Conservation (phyloP, 2,329 filamentous ascomycete species). For the Aspergillus sp. region DNA sequence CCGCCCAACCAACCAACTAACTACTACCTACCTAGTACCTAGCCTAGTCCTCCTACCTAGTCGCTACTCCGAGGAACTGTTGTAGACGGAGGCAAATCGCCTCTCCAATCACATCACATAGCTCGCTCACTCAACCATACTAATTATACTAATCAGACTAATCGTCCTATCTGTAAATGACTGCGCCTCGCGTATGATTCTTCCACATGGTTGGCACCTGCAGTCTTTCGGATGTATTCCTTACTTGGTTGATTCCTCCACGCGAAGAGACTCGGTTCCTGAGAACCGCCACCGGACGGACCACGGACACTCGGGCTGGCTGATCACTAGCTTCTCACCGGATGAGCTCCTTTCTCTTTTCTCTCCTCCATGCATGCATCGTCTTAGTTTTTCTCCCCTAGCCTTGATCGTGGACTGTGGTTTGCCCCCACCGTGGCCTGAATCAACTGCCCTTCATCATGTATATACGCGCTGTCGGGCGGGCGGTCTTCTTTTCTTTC, state of each 20-base stretch:
- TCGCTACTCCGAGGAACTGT: no score
- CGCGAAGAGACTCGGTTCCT: neutral
- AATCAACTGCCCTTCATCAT: neutral
- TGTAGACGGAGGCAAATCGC: no score
- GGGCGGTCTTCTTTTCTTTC: neutral
- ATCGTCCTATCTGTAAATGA: no score
- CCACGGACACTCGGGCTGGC: neutral
- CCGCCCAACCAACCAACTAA: no score
- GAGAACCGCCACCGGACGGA: neutral
- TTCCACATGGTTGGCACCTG: conserved; percentile 34
- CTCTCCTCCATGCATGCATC: neutral
- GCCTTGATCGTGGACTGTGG: neutral
- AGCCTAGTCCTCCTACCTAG: no score
- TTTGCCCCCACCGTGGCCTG: neutral
- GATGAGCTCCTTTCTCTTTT: neutral
- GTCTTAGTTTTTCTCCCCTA: neutral
- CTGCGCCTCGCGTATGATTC: conserved; percentile 2
- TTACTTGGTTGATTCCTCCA: no score
- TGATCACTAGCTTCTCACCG: neutral
- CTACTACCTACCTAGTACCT: no score
- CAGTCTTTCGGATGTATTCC: conserved; percentile 2
- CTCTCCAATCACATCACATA: neutral
- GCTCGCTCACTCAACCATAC: neutral
- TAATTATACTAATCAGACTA: no score
- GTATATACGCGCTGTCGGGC: neutral